Evolutionary conservation across 2,329 filamentous ascomycete genomes (phyloP).

Genomic region (Hypoxylon sp.): DNA sequence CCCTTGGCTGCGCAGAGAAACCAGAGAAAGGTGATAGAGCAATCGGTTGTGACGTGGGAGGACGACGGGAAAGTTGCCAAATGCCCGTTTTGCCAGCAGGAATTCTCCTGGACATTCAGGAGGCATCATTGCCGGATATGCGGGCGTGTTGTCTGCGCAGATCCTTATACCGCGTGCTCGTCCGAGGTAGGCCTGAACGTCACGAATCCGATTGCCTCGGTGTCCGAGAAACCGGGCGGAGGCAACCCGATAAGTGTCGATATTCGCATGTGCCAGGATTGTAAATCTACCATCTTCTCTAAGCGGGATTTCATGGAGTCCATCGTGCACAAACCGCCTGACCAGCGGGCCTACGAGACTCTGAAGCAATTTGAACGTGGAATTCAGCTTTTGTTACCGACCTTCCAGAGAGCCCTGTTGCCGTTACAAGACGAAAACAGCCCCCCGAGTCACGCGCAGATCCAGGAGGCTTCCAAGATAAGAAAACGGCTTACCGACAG

Average conservation of each 20-base stretch:
- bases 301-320: constrained; percentile 83
- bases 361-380: constrained; percentile 88
- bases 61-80: constrained; percentile 83
- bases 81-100: constrained; percentile 96
- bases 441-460: constrained; percentile 71
- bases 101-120: constrained; percentile 94
- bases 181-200: constrained; percentile 85
- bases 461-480: constrained; percentile 88
- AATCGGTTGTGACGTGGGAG: constrained; percentile 94
- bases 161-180: constrained; percentile 86
- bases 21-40: constrained; percentile 84
- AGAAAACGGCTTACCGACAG: constrained; percentile 91
- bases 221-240: constrained; percentile 58
- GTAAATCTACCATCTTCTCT: constrained; percentile 71
- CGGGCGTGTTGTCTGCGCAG: constrained; percentile 91
- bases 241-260: constrained; percentile 72
- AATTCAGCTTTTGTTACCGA: constrained; percentile 83
- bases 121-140: constrained; percentile 96
- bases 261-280: constrained; percentile 92
- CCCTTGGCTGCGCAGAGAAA: constrained; percentile 77
- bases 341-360: constrained; percentile 85
- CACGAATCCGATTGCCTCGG: constrained; percentile 61
- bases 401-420: constrained; percentile 82
- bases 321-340: constrained; percentile 74
- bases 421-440: constrained; percentile 72